Evolutionary conservation across 1,284 basidiomycete genomes (phyloP).

Genomic region (Anthracocystis walkeri): DNA sequence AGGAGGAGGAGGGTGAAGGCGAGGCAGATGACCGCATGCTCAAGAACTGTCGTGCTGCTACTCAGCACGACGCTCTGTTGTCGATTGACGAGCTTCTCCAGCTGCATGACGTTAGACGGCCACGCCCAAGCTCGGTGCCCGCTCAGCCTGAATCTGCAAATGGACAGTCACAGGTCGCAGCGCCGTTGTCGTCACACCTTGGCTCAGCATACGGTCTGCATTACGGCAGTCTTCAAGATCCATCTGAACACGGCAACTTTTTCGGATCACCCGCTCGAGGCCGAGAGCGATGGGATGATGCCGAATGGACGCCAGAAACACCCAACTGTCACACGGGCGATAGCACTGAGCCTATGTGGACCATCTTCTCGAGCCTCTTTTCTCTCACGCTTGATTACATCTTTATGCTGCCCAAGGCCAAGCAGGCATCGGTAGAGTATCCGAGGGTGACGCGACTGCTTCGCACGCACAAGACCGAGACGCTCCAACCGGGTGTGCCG

Average conservation of each 20-base stretch:
- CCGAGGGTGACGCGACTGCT: slow-evolving; percentile 76
- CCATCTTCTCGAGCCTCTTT: slow-evolving; percentile 65
- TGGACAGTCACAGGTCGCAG: background rate
- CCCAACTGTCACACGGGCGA: slow-evolving; percentile 55
- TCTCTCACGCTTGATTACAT: slow-evolving; percentile 77
- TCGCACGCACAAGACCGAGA: slow-evolving; percentile 76
- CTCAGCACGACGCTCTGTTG: slow-evolving; percentile 79
- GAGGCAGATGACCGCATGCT: slow-evolving; percentile 75
- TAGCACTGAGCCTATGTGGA: slow-evolving; percentile 67
- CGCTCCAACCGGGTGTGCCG: slow-evolving; percentile 82
- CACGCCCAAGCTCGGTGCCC: slow-evolving; percentile 16
- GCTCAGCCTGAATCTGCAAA: background rate
- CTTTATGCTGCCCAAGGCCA: slow-evolving; percentile 73
- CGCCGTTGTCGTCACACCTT: slow-evolving; percentile 6
- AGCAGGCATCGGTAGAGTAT: slow-evolving; percentile 16
- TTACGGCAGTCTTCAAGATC: slow-evolving; percentile 64
- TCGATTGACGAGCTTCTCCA: slow-evolving; percentile 75
- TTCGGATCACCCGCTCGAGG: slow-evolving; percentile 49
- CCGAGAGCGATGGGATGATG: slow-evolving; percentile 62
- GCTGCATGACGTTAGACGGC: slow-evolving; percentile 72
- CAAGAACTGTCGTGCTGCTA: slow-evolving; percentile 79
- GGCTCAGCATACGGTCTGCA: slow-evolving; percentile 72
- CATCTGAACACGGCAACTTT: slow-evolving; percentile 51
- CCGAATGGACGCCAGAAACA: slow-evolving; percentile 37
- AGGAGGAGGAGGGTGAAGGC: slow-evolving; percentile 33